phyloP scores from a whole-genome alignment of 129 eudicot species.

The Calendula officinalis region DNA sequence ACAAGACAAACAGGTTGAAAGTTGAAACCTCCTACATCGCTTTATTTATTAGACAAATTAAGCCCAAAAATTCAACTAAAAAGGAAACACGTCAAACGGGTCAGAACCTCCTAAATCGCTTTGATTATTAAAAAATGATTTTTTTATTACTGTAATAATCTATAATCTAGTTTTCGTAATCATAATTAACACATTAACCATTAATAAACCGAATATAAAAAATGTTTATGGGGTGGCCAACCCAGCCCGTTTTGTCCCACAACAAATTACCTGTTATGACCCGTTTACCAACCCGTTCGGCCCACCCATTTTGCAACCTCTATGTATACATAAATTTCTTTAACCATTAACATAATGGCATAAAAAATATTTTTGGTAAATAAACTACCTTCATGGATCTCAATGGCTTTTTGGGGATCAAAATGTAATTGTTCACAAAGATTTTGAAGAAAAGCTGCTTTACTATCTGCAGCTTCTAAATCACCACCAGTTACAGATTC shows the following conservation, averaged over 20 bases:
- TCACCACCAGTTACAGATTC: conserved; percentile 78
- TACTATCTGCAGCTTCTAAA: conserved; percentile 79
- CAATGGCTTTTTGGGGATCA: conserved; percentile 78
- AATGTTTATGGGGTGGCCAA: neutral
- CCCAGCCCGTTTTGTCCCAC: neutral
- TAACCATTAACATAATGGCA: neutral
- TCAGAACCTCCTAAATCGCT: neutral
- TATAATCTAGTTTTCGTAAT: neutral
- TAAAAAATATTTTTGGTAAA: neutral
- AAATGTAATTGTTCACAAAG: conserved; percentile 84
- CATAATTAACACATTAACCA: neutral
- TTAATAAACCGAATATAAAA: neutral
- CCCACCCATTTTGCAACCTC: neutral
- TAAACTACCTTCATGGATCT: conserved; percentile 80
- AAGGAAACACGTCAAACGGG: neutral
- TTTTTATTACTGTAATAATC: neutral
- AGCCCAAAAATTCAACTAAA: neutral
- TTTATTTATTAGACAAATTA: too few relatives aligned
- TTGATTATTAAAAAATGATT: neutral
- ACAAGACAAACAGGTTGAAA: too few relatives aligned
- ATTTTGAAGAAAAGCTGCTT: conserved; percentile 91
- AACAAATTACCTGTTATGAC: neutral
- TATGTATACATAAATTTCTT: neutral
- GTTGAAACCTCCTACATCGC: too few relatives aligned
- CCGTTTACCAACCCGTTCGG: neutral